Base-by-base conservation (phyloP, 1,284 basidiomycete genomes). In the Porodaedalea pini region DNA sequence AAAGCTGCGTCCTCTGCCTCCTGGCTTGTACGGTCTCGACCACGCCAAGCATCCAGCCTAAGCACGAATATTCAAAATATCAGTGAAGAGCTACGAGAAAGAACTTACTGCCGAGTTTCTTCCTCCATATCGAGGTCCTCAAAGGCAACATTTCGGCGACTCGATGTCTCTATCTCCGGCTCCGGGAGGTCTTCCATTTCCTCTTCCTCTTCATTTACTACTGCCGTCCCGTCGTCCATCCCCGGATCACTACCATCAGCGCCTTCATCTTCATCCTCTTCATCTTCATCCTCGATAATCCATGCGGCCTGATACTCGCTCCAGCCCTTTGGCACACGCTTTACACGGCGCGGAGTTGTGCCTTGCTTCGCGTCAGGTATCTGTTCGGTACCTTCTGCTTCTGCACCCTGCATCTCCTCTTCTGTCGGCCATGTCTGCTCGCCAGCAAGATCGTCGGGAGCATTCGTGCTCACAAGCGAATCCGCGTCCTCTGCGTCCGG, bases 341-440 rank as follows among this genome's bases (percentile, higher is more conserved):
- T 87, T 40, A 92, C 81, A n/a, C 73, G 71, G 71, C 82, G 89
- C 1, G 86, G 86, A 8, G 87, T 92, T 1, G 87, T 87, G 0
- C 85, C 85, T 15, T 74, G 75, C 50, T 67, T 71, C 0, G 86
- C 86, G 59, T 88, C 84, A 1, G 89, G 87, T n/a, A 88, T 68
- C 6, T 66, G 55, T 60, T 70, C 67, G 60, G 75, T 39, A 61
- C 47, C 68, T 27, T 74, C 71, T 17, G 63, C 68, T 40, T 60
- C 66, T 1, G 68, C 72, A 2, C 71, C 75, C 2, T 76, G 77
- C 86, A 99, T 92, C 70, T 98, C 96, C 65, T 98, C 96, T 69
- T 98, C 94, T 0, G 94, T 98, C 0, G 96, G 96, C 95, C 96
- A 98, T 0, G 96, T 99, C 72, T 99, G 96, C 68, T 99, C 96